These are phyloP conservation scores for Mariannaea elegans DNA, from an alignment of 2,329 filamentous ascomycete genomes.

Conservation along the genomic window DNA sequence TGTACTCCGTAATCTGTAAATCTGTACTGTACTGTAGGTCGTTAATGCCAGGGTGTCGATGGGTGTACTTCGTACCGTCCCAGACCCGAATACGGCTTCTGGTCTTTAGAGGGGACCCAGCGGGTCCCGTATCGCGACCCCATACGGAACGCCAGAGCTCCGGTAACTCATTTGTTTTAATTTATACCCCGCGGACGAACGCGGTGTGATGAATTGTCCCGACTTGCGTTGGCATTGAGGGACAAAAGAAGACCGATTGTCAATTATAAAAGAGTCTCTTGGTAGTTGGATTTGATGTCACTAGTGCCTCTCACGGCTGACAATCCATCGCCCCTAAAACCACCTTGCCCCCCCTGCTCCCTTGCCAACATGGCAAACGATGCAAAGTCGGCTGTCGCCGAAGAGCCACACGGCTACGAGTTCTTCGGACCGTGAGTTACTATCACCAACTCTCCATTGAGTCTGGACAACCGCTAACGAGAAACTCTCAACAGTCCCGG, in stretches of 20 bases:
- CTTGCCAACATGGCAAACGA: conserved; percentile 45
- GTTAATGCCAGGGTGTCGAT: no score
- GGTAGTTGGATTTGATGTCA: background rate
- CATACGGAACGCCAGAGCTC: conserved; percentile 33
- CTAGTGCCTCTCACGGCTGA: background rate
- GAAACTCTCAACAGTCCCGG: conserved; percentile 66
- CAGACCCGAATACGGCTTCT: conserved; percentile 17
- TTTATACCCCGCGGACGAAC: conserved; percentile 15
- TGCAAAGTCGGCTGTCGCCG: conserved; percentile 35
- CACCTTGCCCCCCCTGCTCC: background rate
- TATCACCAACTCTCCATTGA: background rate
- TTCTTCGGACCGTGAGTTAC: conserved; percentile 60
- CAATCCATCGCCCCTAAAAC: background rate
- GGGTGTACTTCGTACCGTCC: no score
- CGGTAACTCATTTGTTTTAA: conserved; percentile 20
- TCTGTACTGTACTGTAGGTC: no score
- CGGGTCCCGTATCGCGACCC: background rate
- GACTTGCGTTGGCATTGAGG: background rate
- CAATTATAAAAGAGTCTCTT: background rate
- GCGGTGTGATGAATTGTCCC: conserved; percentile 15
- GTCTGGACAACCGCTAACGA: conserved; percentile 16
- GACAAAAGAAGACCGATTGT: background rate
- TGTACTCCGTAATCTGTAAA: no score
- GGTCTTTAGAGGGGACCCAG: background rate
- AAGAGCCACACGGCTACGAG: conserved; percentile 57